A percentile compares a stretch with the other conserved stretches of the same genome.
phyloP scores from a whole-genome alignment of 164 flowering plant species.

The Vitis rotundifolia region DNA sequence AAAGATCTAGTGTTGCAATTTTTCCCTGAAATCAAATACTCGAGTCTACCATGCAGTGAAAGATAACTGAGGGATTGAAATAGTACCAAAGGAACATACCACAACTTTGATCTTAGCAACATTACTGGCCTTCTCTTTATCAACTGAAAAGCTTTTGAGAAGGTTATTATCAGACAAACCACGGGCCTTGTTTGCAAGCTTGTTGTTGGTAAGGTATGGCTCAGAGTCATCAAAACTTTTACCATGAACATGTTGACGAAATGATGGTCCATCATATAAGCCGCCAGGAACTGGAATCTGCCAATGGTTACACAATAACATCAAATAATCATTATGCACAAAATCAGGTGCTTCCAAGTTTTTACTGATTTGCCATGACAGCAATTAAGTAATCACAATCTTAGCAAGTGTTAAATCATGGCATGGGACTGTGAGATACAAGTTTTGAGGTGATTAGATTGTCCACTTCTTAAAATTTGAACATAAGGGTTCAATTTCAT shows the following conservation, averaged over 20 bases:
- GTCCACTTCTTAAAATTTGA: no score
- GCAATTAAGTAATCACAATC: no score
- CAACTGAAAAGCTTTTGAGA: conserved; percentile 50
- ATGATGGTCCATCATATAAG: conserved; percentile 14
- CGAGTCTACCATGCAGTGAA: background rate
- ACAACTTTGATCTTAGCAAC: conserved; percentile 93
- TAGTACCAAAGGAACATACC: conserved; percentile 40
- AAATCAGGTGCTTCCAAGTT: background rate
- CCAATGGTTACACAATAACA: background rate
- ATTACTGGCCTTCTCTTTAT: conserved; percentile 63
- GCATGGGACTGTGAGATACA: no score
- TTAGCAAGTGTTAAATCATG: no score
- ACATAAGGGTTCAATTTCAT: no score
- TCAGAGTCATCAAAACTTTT: conserved; percentile 40
- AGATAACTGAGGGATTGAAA: background rate
- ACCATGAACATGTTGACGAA: conserved; percentile 20
- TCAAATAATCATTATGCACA: background rate
- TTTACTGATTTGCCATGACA: no score
- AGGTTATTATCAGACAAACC: conserved; percentile 52
- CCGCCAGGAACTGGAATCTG: conserved; percentile 28
- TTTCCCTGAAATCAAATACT: background rate
- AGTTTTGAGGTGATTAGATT: no score
- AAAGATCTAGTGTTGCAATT: no score
- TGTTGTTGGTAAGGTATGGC: conserved; percentile 26
- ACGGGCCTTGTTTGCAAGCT: conserved; percentile 23